Evolutionary conservation across 2,329 filamentous ascomycete species (phyloP).

Genomic region (Corinectria fuckeliana): DNA sequence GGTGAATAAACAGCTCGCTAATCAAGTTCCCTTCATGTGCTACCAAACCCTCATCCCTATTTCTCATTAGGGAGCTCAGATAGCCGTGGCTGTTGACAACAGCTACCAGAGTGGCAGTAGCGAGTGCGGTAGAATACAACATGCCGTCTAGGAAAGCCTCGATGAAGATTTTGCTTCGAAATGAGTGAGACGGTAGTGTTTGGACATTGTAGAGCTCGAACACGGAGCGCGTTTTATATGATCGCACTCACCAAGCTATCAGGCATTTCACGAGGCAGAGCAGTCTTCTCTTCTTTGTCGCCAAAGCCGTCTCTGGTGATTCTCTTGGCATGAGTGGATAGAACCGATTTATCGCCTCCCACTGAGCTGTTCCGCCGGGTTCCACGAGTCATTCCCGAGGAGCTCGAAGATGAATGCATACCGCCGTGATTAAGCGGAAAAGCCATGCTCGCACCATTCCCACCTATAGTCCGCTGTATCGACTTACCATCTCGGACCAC

Average conservation of each 20-base stretch:
- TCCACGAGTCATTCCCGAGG: neutral
- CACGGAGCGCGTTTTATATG: neutral
- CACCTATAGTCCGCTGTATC: neutral
- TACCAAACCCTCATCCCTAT: neutral
- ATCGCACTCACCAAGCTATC: neutral
- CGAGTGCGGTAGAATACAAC: neutral
- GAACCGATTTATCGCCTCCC: neutral
- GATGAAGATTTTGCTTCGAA: neutral
- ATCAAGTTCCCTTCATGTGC: neutral
- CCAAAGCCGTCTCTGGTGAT: rapidly evolving
- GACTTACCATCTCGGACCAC: neutral
- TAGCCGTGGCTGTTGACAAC: neutral
- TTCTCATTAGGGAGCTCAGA: neutral
- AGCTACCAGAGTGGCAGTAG: neutral
- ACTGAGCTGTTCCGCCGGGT: neutral
- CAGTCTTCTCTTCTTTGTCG: no score
- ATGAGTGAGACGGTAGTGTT: neutral
- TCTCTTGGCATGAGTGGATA: neutral
- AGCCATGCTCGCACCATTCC: neutral
- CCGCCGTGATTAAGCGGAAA: neutral
- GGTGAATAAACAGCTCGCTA: no score
- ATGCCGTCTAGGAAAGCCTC: neutral
- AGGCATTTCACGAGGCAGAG: no score
- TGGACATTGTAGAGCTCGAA: rapidly evolving
- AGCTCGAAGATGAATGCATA: neutral